Conservation (phyloP, 805 yeast species). For the Maudiozyma serrabonitensis region DNA sequence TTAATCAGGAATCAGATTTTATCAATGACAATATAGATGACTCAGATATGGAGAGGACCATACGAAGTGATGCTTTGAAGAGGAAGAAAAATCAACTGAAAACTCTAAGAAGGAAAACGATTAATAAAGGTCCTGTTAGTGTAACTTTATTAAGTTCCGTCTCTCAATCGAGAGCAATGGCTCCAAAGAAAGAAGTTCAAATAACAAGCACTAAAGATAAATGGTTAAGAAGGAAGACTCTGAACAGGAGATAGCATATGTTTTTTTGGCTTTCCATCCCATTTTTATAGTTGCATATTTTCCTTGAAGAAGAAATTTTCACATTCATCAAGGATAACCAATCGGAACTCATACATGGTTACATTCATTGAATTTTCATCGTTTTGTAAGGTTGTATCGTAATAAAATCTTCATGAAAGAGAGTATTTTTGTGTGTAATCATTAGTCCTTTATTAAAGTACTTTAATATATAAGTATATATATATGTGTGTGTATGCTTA, state of each 20-base stretch:
- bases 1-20: conserved; percentile 22
- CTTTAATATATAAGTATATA: neutral
- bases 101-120: conserved; percentile 21
- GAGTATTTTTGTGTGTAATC: neutral
- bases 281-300: neutral
- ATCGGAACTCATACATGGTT: no score
- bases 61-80: conserved; percentile 2
- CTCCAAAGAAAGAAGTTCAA: conserved; percentile 23
- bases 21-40: conserved; percentile 12
- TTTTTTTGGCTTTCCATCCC: neutral
- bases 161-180: conserved; percentile 12
- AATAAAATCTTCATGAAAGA: no score
- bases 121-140: conserved; percentile 34
- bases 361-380: no score
- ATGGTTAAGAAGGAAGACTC: conserved; percentile 27
- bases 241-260: conserved; percentile 18
- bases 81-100: conserved; percentile 29
- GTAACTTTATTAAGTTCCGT: conserved; percentile 27
- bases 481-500: neutral
- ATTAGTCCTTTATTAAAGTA: neutral
- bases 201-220: conserved; percentile 24
- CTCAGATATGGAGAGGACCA: conserved; percentile 6
- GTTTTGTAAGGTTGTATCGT: no score
- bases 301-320: neutral
- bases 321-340: neutral